These are phyloP conservation scores for Eucommia ulmoides DNA, from an alignment of 257 asterid species.

Conservation along the genomic window DNA sequence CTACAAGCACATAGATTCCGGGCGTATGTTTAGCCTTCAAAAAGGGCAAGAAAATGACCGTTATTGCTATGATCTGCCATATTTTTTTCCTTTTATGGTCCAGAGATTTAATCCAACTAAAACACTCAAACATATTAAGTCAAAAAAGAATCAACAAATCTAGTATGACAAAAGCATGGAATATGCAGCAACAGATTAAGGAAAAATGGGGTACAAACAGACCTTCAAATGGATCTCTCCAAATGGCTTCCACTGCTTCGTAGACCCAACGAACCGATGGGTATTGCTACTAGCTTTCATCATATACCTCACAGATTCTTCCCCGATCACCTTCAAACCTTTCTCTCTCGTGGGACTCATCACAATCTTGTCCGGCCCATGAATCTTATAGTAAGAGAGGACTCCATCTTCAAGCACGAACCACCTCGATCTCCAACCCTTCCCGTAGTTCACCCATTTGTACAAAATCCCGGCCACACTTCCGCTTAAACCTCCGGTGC, in stretches of 20 bases:
- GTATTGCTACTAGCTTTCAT: conserved; percentile 44
- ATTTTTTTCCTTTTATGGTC: too few relatives aligned
- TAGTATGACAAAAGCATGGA: too few relatives aligned
- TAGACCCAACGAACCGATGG: conserved; percentile 22
- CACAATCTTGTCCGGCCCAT: conserved; percentile 82
- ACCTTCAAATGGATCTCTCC: conserved; percentile 95
- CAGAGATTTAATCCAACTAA: too few relatives aligned
- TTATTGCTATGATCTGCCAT: too few relatives aligned
- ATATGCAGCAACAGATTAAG: too few relatives aligned
- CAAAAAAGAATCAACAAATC: too few relatives aligned
- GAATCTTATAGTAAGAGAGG: conserved; percentile 84
- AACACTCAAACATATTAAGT: too few relatives aligned
- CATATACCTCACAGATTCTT: conserved; percentile 83
- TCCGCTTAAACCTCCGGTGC: conserved; percentile 8
- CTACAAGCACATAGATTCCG: too few relatives aligned
- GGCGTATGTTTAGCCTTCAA: too few relatives aligned
- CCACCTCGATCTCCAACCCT: conserved; percentile 98
- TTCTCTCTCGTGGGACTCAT: conserved; percentile 51
- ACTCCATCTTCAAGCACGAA: conserved; percentile 96
- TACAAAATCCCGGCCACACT: conserved; percentile 68
- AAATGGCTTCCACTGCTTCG: conserved; percentile 67
- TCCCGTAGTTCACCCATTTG: conserved; percentile 97
- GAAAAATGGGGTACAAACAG: conserved; percentile 4
- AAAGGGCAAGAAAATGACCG: too few relatives aligned
- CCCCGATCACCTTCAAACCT: conserved; percentile 76